Conservation (phyloP, 176 grass and related monocot species). For the Musa beccarii region DNA sequence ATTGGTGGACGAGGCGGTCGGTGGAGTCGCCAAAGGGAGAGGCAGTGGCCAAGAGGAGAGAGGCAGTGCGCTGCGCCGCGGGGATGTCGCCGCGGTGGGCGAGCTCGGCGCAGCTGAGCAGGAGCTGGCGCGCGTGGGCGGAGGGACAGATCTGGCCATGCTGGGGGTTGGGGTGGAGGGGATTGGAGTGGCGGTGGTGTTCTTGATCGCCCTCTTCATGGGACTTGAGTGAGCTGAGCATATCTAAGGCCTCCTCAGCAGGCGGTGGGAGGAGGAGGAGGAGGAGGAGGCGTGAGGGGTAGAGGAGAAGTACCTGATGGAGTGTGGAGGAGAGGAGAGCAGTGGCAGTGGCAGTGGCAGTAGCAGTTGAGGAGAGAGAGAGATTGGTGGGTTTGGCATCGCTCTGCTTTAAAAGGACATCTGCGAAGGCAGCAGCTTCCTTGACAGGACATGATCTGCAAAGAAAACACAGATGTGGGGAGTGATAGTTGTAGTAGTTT, state of each 20-base stretch:
- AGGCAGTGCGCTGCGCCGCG: constrained; percentile 34
- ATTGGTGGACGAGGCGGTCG: constrained; percentile 72
- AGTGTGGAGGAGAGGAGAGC: constrained; percentile 23
- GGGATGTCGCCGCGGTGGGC: constrained; percentile 54
- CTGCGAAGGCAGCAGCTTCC: constrained; percentile 62
- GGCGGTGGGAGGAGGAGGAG: not conserved
- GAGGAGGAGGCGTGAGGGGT: constrained; percentile 1
- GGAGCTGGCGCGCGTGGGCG: constrained; percentile 44
- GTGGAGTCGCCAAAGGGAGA: constrained; percentile 58
- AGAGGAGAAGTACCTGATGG: constrained; percentile 17
- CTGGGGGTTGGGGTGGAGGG: not conserved
- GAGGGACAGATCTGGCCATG: constrained; percentile 8
- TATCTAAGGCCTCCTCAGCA: constrained; percentile 21
- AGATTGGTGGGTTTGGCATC: constrained; percentile 7
- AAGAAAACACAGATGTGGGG: constrained; percentile 50
- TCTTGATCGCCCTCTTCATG: constrained; percentile 29
- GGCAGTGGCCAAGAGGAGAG: constrained; percentile 38
- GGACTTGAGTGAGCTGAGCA: constrained; percentile 78
- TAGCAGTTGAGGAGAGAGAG: constrained; percentile 24
- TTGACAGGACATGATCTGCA: constrained; percentile 94
- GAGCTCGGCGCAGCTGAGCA: constrained; percentile 63
- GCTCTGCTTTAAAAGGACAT: constrained; percentile 22
- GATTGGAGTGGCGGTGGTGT: not conserved
- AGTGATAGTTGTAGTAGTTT: constrained; percentile 29
- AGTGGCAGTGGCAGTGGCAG: constrained; percentile 32